Percentiles rank a stretch among this genome's conserved stretches.
Evolutionary conservation across 148 eudicot species (phyloP).

Genomic region (Cornus suecica): DNA sequence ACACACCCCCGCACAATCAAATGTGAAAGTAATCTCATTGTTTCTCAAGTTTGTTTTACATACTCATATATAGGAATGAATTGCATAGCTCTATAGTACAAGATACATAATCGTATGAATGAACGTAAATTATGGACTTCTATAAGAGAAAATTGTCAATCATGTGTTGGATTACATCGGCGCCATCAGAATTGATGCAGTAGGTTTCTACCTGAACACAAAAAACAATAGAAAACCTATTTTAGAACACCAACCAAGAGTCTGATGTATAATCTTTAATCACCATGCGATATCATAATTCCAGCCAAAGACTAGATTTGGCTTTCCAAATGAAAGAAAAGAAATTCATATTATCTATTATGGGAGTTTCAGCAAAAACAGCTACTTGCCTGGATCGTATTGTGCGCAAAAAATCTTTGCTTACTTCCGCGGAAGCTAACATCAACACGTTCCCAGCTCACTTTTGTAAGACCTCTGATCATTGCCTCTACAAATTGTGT

Average conservation of each 20-base stretch:
- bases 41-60: neutral
- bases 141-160: conserved; percentile 47
- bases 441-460: conserved; percentile 90
- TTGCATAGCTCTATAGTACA: neutral
- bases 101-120: neutral
- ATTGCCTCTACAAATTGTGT: conserved; percentile 45
- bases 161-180: conserved; percentile 55
- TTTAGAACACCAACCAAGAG: neutral
- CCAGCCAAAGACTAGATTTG: neutral
- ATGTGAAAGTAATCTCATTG: neutral
- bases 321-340: neutral
- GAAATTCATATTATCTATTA: neutral
- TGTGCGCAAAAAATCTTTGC: conserved; percentile 78
- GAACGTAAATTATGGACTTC: neutral
- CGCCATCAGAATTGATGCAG: conserved; percentile 35
- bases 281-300: too few species aligned
- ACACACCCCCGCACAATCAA: too few species aligned
- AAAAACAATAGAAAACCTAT: too few species aligned
- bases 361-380: neutral
- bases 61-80: neutral
- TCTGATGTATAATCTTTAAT: neutral
- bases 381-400: conserved; percentile 72
- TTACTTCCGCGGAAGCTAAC: conserved; percentile 70
- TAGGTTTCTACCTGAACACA: conserved; percentile 39
- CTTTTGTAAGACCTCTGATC: conserved; percentile 57